phyloP scores from a whole-genome alignment of 2,329 filamentous ascomycete genomes.

The Plenodomus lindquistii region DNA sequence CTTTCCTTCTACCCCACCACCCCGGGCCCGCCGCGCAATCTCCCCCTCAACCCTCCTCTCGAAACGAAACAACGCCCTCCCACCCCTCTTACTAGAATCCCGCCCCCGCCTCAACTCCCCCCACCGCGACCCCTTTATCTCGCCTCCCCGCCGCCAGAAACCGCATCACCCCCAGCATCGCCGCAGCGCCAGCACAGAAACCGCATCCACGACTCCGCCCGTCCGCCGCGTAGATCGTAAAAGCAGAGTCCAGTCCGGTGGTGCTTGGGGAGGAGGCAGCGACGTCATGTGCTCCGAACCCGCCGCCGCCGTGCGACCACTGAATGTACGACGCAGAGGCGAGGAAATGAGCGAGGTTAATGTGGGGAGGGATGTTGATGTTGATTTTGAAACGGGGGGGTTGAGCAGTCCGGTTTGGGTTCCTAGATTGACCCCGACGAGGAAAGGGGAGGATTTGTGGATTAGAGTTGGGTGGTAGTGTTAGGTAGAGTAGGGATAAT shows the following conservation, averaged over 20 bases:
- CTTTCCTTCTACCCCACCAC: background rate
- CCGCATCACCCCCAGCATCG: too few relatives aligned
- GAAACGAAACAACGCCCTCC: constrained; percentile 21
- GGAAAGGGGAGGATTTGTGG: constrained; percentile 68
- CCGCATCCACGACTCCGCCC: constrained; percentile 22
- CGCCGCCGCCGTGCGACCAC: constrained; percentile 24
- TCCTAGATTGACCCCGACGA: constrained; percentile 67
- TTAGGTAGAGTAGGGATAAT: background rate
- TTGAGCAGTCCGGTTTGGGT: constrained; percentile 60
- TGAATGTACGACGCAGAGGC: constrained; percentile 26
- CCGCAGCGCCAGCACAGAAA: constrained; percentile 30
- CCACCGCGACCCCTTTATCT: constrained; percentile 29
- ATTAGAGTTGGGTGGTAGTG: constrained; percentile 43
- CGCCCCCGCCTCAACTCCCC: constrained; percentile 17
- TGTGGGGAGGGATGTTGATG: constrained; percentile 18
- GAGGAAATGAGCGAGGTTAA: constrained; percentile 24
- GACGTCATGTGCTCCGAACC: constrained; percentile 27
- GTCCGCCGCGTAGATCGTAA: constrained; percentile 23
- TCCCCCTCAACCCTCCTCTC: constrained; percentile 14
- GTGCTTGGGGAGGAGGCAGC: constrained; percentile 29
- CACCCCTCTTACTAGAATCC: constrained; percentile 40
- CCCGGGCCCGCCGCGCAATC: constrained; percentile 3
- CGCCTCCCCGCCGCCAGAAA: constrained; percentile 26
- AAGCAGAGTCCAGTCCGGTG: constrained; percentile 28
- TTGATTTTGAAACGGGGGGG: constrained; percentile 21